phyloP scores from a whole-genome alignment of 208 protist genomes.

The Phytomonas sp. region DNA sequence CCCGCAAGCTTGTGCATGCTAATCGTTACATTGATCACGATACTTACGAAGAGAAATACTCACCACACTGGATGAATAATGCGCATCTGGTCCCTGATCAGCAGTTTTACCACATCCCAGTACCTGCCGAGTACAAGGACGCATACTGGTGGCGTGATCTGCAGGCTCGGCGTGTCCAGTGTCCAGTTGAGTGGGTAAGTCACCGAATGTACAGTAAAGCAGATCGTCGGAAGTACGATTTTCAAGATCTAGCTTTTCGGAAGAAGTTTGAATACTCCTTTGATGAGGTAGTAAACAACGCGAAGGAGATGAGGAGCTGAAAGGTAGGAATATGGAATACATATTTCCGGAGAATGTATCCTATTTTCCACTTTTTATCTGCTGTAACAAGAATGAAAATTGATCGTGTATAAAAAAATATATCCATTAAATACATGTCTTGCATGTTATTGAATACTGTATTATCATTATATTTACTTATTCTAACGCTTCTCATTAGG shows the following conservation, averaged over 20 bases:
- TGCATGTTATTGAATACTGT: constrained; percentile 10
- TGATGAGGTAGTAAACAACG: constrained; percentile 75
- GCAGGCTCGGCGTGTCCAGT: constrained; percentile 84
- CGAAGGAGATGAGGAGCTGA: constrained; percentile 79
- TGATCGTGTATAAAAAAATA: background rate
- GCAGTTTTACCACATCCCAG: constrained; percentile 61
- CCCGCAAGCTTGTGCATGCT: constrained; percentile 77
- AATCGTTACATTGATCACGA: constrained; percentile 69
- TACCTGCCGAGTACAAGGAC: constrained; percentile 83
- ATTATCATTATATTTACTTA: constrained; percentile 11
- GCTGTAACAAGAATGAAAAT: background rate
- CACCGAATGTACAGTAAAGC: constrained; percentile 77
- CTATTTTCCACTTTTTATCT: constrained; percentile 6
- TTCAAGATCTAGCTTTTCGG: constrained; percentile 78
- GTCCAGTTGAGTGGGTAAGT: constrained; percentile 80
- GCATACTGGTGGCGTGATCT: constrained; percentile 91
- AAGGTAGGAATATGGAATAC: constrained; percentile 5
- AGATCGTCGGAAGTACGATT: constrained; percentile 69
- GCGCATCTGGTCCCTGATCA: constrained; percentile 81
- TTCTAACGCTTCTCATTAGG: background rate
- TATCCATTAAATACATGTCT: constrained; percentile 9
- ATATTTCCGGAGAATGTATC: background rate
- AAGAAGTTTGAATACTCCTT: constrained; percentile 87
- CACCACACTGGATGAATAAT: constrained; percentile 69
- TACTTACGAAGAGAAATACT: constrained; percentile 75